Evolutionary conservation across 805 yeast species (phyloP).

Genomic region (Candida gorgasii): DNA sequence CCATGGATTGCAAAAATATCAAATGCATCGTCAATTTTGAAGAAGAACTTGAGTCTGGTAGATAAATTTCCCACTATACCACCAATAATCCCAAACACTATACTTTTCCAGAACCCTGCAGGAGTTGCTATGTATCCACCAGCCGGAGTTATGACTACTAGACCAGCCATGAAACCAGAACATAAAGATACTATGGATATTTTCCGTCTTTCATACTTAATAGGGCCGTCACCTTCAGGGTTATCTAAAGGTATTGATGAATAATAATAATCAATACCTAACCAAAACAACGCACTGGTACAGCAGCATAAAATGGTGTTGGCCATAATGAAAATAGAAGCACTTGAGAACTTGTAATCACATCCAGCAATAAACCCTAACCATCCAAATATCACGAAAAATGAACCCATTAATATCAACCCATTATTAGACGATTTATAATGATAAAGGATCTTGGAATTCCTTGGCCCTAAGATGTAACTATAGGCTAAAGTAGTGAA

Average conservation of each 20-base stretch:
- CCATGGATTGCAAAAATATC: slow-evolving; percentile 48
- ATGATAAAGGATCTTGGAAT: slow-evolving; percentile 35
- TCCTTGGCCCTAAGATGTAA: slow-evolving; percentile 43
- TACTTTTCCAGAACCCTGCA: slow-evolving; percentile 40
- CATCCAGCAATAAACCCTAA: slow-evolving; percentile 45
- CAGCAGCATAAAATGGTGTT: slow-evolving; percentile 36
- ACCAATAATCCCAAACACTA: slow-evolving; percentile 41
- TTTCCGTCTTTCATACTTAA: slow-evolving; percentile 25
- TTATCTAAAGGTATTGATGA: slow-evolving; percentile 40
- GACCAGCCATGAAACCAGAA: slow-evolving; percentile 42
- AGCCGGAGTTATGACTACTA: slow-evolving; percentile 44
- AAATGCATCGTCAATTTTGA: slow-evolving; percentile 43
- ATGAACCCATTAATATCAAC: slow-evolving; percentile 34
- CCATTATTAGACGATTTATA: slow-evolving; percentile 39
- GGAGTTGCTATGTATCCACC: slow-evolving; percentile 41
- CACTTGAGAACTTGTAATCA: slow-evolving; percentile 38
- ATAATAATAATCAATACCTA: slow-evolving; percentile 37
- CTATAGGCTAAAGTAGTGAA: slow-evolving; percentile 46
- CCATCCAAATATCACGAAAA: slow-evolving; percentile 39
- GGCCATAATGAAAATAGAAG: slow-evolving; percentile 31
- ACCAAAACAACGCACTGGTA: slow-evolving; percentile 39
- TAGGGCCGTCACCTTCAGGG: neutral
- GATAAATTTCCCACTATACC: slow-evolving; percentile 37
- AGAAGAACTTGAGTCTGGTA: slow-evolving; percentile 40
- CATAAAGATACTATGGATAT: slow-evolving; percentile 40